phyloP scores from a whole-genome alignment of 805 yeast genomes.

The Cyberlindnera nakhonratchasimensis region DNA sequence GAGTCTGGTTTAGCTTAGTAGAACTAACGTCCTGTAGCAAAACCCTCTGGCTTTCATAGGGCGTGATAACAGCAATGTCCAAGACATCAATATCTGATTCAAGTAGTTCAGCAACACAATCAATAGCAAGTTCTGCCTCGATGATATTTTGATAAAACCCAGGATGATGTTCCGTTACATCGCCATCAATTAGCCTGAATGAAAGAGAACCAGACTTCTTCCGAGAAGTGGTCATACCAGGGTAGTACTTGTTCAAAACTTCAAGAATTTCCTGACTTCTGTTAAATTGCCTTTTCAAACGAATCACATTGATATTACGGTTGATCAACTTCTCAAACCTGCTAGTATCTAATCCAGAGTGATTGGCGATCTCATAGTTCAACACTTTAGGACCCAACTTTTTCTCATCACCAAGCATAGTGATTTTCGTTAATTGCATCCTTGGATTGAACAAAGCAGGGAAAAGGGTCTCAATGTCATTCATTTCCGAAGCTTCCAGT shows the following conservation, averaged over 20 bases:
- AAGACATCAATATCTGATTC: conserved; percentile 33
- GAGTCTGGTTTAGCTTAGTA: conserved; percentile 8
- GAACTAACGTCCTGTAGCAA: conserved; percentile 40
- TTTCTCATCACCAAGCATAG: conserved; percentile 35
- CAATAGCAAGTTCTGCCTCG: conserved; percentile 48
- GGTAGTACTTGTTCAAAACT: conserved; percentile 2
- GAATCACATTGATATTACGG: conserved; percentile 15
- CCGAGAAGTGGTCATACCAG: not conserved
- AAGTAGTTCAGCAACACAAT: conserved; percentile 44
- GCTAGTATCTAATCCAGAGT: conserved; percentile 23
- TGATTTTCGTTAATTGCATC: conserved; percentile 25
- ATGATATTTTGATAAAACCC: conserved; percentile 34
- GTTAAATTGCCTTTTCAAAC: not conserved
- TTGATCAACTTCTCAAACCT: conserved; percentile 27
- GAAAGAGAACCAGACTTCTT: conserved; percentile 26
- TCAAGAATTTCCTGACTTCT: not conserved
- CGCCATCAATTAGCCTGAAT: conserved; percentile 30
- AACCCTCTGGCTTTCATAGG: conserved; percentile 38
- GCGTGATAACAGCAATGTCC: conserved; percentile 39
- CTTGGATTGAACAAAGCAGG: conserved; percentile 24
- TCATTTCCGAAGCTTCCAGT: conserved; percentile 32
- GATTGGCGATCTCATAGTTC: conserved; percentile 12
- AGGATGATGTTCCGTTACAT: conserved; percentile 29
- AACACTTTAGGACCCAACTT: conserved; percentile 25
- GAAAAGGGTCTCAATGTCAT: conserved; percentile 32